phyloP scores from a whole-genome alignment of 2,329 filamentous ascomycete genomes.

The Aspergillus brunneoviolaceus region DNA sequence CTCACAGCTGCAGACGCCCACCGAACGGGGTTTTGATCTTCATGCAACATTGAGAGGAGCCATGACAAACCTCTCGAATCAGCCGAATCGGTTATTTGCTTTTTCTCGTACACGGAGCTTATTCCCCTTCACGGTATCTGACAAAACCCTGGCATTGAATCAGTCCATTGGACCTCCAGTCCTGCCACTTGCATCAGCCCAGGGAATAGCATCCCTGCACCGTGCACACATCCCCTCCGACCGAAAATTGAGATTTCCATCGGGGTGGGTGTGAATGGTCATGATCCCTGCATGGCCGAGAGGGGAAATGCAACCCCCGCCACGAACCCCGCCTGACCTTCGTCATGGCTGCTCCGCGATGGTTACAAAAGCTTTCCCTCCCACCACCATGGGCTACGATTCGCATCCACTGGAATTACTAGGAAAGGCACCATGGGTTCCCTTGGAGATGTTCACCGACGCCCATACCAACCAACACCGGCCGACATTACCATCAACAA shows the following conservation, averaged over 20 bases:
- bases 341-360: neutral
- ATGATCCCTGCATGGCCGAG: neutral
- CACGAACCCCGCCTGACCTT: neutral
- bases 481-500: constrained; percentile 4
- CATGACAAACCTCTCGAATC: too few relatives aligned
- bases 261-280: neutral
- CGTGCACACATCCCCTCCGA: neutral
- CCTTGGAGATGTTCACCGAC: neutral
- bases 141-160: neutral
- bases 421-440: neutral
- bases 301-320: neutral
- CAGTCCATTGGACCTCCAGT: neutral
- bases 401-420: neutral
- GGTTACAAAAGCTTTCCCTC: neutral
- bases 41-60: too few relatives aligned
- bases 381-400: neutral
- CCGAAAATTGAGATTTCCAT: neutral
- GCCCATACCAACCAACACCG: neutral
- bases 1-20: neutral
- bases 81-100: neutral
- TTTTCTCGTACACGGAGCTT: neutral
- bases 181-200: neutral
- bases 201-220: too few relatives aligned
- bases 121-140: neutral
- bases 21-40: too few relatives aligned